These are phyloP conservation scores for Collybia nuda DNA, from an alignment of 768 basidiomycete species.

Conservation along the genomic window DNA sequence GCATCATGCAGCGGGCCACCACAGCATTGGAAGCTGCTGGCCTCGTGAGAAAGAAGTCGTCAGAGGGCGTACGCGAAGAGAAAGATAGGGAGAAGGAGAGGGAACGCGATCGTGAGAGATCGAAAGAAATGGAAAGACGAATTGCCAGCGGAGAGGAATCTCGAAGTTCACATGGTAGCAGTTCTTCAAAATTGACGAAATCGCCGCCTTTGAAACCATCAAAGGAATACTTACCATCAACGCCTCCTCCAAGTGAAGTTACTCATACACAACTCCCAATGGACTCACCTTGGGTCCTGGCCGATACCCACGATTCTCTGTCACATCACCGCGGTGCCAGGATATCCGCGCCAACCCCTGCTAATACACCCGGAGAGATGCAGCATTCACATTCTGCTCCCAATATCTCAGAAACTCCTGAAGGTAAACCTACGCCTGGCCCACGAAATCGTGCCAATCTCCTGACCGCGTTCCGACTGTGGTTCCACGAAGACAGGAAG, in stretches of 20 bases:
- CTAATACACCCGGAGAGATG: constrained; percentile 54
- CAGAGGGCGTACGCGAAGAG: constrained; percentile 70
- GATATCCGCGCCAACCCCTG: constrained; percentile 35
- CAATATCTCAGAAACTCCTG: constrained; percentile 29
- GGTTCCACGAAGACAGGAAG: constrained; percentile 92
- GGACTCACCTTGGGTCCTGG: constrained; percentile 76
- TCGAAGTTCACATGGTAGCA: constrained; percentile 63
- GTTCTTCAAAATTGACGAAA: constrained; percentile 65
- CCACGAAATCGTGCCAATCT: constrained; percentile 76
- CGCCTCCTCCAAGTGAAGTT: constrained; percentile 48
- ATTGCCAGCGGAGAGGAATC: constrained; percentile 51
- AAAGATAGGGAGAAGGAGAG: constrained; percentile 45
- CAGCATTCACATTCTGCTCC: constrained; percentile 45
- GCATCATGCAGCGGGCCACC: constrained; percentile 94
- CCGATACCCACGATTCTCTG: constrained; percentile 42
- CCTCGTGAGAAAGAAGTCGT: constrained; percentile 78
- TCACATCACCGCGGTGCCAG: constrained; percentile 22
- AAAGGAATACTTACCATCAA: constrained; percentile 47
- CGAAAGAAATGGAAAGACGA: constrained; percentile 43
- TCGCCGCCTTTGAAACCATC: constrained; percentile 61
- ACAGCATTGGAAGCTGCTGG: constrained; percentile 87
- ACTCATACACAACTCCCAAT: constrained; percentile 37
- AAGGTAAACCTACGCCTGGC: constrained; percentile 21
- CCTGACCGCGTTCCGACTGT: constrained; percentile 80
- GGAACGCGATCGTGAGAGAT: constrained; percentile 31